Base-by-base conservation (phyloP, 1,139 yeast species). In the Oligophagozyma castellii region DNA sequence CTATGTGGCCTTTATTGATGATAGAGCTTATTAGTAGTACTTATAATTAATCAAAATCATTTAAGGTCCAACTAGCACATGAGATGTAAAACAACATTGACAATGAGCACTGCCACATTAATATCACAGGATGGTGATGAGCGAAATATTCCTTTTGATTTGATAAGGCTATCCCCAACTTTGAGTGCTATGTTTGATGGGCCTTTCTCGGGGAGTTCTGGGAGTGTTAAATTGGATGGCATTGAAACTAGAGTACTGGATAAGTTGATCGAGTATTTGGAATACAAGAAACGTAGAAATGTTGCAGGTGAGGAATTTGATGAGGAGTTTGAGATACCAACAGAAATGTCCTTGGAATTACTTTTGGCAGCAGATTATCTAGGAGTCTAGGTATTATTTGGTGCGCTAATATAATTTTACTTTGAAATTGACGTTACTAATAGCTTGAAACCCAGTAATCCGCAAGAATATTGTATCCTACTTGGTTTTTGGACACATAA, bases 311-410 rank as follows among this genome's bases (percentile, higher is more conserved):
- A 22, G 11, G 35, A 30, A 10, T 58, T 61, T 15, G 67, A 65
- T 1, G 71, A 94, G 0, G 92, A 80, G 36, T 89, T 89, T 52
- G 76, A 78, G 27, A 73, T 89, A 1, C 95, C 96, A 0, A 89
- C 96, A 0, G 95, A 83, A 43, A 70, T 86, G 67, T 95, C 96
- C 0, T 61, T 89, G 40, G 96, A 89, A 47, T 59, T 89, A 41
- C 58, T 89, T 28, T 92, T 89, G 22, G 93, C 93, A 19, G 94
- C 96, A 0, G 96, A 86, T 50, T 84, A 71, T 49, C 60, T 84
- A 43, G 89, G 81, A 47, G 48, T 55, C 29, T 55, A 35, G 35
- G 26, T 14, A 24, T n/a, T n/a, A n/a, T n/a, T n/a, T n/a, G n/a
- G n/a, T n/a, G n/a, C n/a, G n/a, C n/a, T n/a, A n/a, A n/a, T n/a